Base-by-base conservation (phyloP, 805 yeast species). In the Wickerhamiella lipophila region DNA sequence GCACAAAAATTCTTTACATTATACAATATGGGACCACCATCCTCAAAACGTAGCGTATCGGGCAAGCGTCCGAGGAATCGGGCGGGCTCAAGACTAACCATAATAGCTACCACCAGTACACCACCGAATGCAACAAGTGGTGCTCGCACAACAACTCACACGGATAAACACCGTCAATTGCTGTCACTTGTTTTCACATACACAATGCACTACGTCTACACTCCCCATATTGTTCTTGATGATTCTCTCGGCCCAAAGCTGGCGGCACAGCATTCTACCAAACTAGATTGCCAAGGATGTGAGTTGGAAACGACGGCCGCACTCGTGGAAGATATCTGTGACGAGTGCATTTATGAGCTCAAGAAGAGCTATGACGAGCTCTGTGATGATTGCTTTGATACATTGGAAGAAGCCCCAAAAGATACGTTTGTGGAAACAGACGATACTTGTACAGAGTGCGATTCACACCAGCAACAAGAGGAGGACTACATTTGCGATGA, bases 381-480 rank as follows among this genome's bases (percentile, higher is more conserved):
- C 9, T 45, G 26, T 32, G 30, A 26, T 36, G 49, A 45, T 35
- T 27, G 39, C 12, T 22, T 21, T n/a, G 40, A 44, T 22, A 41
- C 18, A 15, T 23, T 26, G 8, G 13, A 13, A 6, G 40, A 26
- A 4, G n/a, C 25, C 29, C 22, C 6, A 13, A 26, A 15, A 11
- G 22, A 16, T 8, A 16, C 42, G 19, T 34, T 8, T 6, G 19
- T 19, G 15, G 5, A 39, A 21, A 11, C 4, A 6, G 29, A 12
- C 16, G 42, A 39, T 7, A 39, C 8, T 7, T 39, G 42, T 29
- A 13, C 6, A 11, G 42, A 39, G 16, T 35, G 39, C 22, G 39
- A 35, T 21, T 16, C 12, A 29, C 42, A 22, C 6, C 27, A 25
- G 6, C 6, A 25, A 9, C 9, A 25, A 3, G 42, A 13, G 19